A percentile compares a stretch with the other conserved stretches of the same genome.
Evolutionary conservation across 75 land plant species (phyloP).

Genomic region (Ceratopteris richardii): DNA sequence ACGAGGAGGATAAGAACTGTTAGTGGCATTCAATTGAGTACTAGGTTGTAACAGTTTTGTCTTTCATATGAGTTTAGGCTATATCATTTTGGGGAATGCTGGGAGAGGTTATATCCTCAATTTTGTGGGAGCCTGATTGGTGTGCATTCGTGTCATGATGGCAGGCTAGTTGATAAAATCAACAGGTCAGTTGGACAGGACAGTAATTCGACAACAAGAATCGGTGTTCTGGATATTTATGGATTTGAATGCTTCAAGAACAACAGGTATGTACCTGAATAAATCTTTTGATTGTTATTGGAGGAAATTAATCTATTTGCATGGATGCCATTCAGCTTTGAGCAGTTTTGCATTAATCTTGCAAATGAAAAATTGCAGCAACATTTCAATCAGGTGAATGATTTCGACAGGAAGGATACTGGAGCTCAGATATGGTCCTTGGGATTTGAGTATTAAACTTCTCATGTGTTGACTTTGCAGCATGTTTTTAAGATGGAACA

Average conservation of each 20-base stretch:
- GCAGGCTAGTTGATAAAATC: slow-evolving; percentile 35
- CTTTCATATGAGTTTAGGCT: no score
- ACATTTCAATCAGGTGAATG: slow-evolving; percentile 44
- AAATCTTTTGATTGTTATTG: background rate
- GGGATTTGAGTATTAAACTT: background rate
- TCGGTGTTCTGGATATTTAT: slow-evolving; percentile 40
- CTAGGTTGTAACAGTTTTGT: no score
- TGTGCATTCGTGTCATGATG: no score
- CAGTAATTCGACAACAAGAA: slow-evolving; percentile 11
- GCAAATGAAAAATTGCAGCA: slow-evolving; percentile 51
- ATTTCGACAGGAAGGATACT: background rate
- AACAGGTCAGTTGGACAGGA: slow-evolving; percentile 34
- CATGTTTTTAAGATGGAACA: slow-evolving; percentile 99
- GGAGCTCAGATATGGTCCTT: background rate
- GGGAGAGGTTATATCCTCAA: no score
- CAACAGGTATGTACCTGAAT: slow-evolving; percentile 20
- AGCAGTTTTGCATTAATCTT: slow-evolving; percentile 46
- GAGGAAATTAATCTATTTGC: background rate
- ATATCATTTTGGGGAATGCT: no score
- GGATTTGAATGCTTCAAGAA: slow-evolving; percentile 35
- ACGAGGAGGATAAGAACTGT: no score
- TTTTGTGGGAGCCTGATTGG: no score
- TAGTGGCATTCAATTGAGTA: no score
- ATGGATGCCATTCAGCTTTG: no score
- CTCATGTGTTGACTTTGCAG: slow-evolving; percentile 23